Percentiles rank a stretch among this genome's conserved stretches.
These are phyloP conservation scores for Boletus barrowsii DNA, from an alignment of 768 basidiomycete genomes.

Conservation along the genomic window DNA sequence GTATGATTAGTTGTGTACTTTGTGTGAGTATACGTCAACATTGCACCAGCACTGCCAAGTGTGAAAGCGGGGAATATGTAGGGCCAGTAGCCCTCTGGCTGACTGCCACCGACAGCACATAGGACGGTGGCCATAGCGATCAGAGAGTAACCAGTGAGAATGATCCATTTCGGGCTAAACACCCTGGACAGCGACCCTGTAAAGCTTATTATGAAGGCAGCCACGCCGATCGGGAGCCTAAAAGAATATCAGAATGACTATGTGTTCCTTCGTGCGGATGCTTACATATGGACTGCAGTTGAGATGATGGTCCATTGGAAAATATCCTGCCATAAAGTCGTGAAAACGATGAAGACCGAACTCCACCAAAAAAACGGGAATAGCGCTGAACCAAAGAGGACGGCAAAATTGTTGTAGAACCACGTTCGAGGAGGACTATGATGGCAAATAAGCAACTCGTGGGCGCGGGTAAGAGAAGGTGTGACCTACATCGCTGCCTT, in stretches of 20 bases:
- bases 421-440: constrained; percentile 41
- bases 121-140: constrained; percentile 35
- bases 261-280: background rate
- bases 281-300: constrained; percentile 39
- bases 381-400: constrained; percentile 37
- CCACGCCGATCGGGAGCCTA: constrained; percentile 42
- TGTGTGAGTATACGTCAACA: background rate
- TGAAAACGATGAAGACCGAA: constrained; percentile 32
- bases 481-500: constrained; percentile 41
- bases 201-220: constrained; percentile 36
- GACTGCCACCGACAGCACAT: background rate
- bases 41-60: background rate
- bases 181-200: constrained; percentile 38
- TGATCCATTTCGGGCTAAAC: constrained; percentile 42
- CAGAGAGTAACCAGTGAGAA: constrained; percentile 40
- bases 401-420: constrained; percentile 40
- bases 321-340: constrained; percentile 38
- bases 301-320: constrained; percentile 42
- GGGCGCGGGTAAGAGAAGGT: background rate
- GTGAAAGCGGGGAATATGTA: background rate
- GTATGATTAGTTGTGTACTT: background rate
- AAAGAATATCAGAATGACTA: background rate
- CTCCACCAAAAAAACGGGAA: constrained; percentile 44
- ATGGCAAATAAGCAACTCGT: background rate
- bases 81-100: background rate